Evolutionary conservation across 345 rosid species (phyloP).

Genomic region (Eucalyptus tenuipes): DNA sequence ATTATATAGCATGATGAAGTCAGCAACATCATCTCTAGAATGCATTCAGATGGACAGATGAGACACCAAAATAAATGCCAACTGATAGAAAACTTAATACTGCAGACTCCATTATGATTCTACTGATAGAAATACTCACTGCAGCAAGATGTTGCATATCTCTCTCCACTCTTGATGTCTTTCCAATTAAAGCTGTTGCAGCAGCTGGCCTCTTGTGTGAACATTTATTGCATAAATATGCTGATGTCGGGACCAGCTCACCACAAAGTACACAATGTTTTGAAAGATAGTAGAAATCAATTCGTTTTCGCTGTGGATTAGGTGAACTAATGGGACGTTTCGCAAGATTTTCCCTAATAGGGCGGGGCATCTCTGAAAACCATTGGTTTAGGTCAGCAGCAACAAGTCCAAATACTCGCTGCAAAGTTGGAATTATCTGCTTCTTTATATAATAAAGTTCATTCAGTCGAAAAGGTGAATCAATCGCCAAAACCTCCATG

Average conservation of each 20-base stretch:
- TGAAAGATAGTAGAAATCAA: conserved; percentile 80
- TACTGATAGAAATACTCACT: conserved; percentile 21
- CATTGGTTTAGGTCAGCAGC: conserved; percentile 74
- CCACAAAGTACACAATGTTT: conserved; percentile 84
- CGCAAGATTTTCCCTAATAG: conserved; percentile 44
- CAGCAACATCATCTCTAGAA: not conserved
- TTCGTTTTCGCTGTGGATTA: conserved; percentile 51
- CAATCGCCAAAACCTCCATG: conserved; percentile 56
- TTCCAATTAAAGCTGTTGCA: conserved; percentile 55
- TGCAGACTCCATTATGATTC: not conserved
- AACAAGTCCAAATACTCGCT: conserved; percentile 78
- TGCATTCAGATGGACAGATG: not conserved
- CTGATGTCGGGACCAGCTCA: conserved; percentile 64
- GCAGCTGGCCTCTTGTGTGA: conserved; percentile 32
- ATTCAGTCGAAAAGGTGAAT: conserved; percentile 73
- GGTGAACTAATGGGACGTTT: conserved; percentile 32
- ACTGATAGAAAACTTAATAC: not conserved
- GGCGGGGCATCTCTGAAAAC: conserved; percentile 89
- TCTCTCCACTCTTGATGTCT: conserved; percentile 70
- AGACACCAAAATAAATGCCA: not conserved
- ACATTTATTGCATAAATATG: conserved; percentile 60
- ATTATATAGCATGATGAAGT: not conserved
- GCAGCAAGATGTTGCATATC: conserved; percentile 87
- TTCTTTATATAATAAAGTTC: conserved; percentile 81
- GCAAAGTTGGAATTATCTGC: conserved; percentile 93